phyloP scores from a whole-genome alignment of 768 basidiomycete species.

The Pleurotus citrinopileatus region DNA sequence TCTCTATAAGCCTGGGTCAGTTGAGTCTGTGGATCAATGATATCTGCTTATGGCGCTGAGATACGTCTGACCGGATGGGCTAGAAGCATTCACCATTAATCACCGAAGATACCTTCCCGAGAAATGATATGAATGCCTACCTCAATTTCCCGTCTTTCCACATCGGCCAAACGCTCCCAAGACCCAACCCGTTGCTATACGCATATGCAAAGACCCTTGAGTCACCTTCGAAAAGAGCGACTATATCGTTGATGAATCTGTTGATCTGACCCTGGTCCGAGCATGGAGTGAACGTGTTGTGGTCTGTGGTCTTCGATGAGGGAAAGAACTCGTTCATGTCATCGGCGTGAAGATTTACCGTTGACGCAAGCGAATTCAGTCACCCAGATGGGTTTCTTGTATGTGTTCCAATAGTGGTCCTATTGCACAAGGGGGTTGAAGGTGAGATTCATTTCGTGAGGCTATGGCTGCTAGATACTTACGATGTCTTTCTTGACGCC shows the following conservation, averaged over 20 bases:
- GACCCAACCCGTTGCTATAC: slow-evolving; percentile 45
- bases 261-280: slow-evolving; percentile 41
- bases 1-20: too few species aligned
- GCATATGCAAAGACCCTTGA: slow-evolving; percentile 39
- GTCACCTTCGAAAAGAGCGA: slow-evolving; percentile 35
- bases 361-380: slow-evolving; percentile 49
- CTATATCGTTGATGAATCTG: slow-evolving; percentile 35
- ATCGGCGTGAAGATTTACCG: slow-evolving; percentile 24
- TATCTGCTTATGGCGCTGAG: slow-evolving; percentile 37
- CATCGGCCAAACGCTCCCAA: slow-evolving; percentile 46
- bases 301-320: slow-evolving; percentile 21
- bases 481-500: slow-evolving; percentile 44
- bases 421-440: slow-evolving; percentile 14
- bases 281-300: slow-evolving; percentile 38
- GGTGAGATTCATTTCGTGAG: neutral
- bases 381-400: slow-evolving; percentile 47
- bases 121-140: slow-evolving; percentile 17
- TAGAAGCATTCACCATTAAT: slow-evolving; percentile 11
- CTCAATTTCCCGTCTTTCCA: slow-evolving; percentile 33
- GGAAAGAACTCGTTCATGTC: neutral
- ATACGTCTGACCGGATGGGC: slow-evolving; percentile 39
- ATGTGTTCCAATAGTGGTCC: slow-evolving; percentile 39
- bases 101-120: too few species aligned
- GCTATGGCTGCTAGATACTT: slow-evolving; percentile 11
- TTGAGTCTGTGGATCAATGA: slow-evolving; percentile 20